These are phyloP conservation scores for Moesziomyces antarcticus DNA, from an alignment of 1,284 basidiomycete species.

Conservation along the genomic window DNA sequence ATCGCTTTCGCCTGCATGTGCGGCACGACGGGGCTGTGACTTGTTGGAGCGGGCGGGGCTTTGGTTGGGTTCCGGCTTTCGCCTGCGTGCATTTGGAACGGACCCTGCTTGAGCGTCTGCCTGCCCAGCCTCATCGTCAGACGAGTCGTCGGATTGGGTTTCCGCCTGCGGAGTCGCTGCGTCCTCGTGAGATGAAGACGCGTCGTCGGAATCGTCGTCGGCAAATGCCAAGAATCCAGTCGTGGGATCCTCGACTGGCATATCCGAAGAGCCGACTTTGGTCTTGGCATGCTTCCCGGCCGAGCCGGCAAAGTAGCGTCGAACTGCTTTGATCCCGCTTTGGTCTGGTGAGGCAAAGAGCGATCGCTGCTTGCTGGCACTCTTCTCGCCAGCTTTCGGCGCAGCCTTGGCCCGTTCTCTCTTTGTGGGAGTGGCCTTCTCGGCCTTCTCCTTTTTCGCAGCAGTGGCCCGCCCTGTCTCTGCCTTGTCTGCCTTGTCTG, in stretches of 20 bases:
- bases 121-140: constrained; percentile 17
- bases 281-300: constrained; percentile 3
- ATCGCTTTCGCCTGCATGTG: not conserved
- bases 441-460: constrained; percentile 1
- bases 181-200: not conserved
- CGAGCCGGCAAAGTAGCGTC: constrained; percentile 27
- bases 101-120: not conserved
- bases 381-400: constrained; percentile 2
- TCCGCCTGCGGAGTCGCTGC: not conserved
- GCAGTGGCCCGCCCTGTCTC: constrained; percentile 1
- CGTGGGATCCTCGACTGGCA: constrained; percentile 28
- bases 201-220: constrained; percentile 2
- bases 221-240: constrained; percentile 38
- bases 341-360: constrained; percentile 10
- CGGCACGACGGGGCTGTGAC: no score
- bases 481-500: not conserved
- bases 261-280: constrained; percentile 10
- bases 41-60: no score
- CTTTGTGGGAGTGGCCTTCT: not conserved
- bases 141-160: constrained; percentile 12
- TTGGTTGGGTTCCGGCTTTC: not conserved
- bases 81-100: not conserved
- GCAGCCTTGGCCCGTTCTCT: constrained; percentile 2
- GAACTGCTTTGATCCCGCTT: constrained; percentile 9
- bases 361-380: no score